Evolutionary conservation across 169 alveolate genomes (phyloP), one percentile per base, ranked within the genome.

Genomic region (Plasmodium vivax): DNA sequence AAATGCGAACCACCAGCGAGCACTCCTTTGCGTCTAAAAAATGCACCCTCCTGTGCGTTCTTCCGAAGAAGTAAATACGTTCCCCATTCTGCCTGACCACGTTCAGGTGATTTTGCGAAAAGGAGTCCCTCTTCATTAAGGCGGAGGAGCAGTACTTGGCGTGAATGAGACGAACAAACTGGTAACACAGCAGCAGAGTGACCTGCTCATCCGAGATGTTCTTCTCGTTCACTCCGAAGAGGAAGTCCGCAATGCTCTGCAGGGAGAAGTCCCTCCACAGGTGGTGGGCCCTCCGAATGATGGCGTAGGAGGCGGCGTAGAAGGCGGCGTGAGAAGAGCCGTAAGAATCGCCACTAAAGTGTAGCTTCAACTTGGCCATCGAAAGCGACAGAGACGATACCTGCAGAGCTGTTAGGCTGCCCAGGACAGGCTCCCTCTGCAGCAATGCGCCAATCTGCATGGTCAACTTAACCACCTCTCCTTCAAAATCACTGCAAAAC

Each of bases 191-290:
- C 32, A 90, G 54, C 36, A 90, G 27, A 23, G 79, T n/a, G 45
- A 80, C 91, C 54, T 74, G 58, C n/a, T 81, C 91, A 16, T 90
- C 91, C 19, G 41, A 10, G 36, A 90, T 71, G 51, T 90, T 90
- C 77, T 36, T 90, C 82, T 90, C 94, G 54, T 68, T 71, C 38
- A 80, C 73, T 12, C 92, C 82, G 83, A 58, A 81, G 3, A 90
- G 56, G 54, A 58, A 90, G n/a, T 90, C 94, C 8, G 94, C 94
- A 16, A 90, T 90, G 30, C 84, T 80, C 14, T 38, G 72, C 38
- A 90, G 77, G 19, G 94, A 90, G 45, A 90, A 90, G 16, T 90
- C 34, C 72, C 71, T 90, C 94, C 94, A 90, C 30, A 90, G n/a
- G 34, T 58, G 72, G 82, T 80, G 90, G 5, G 81, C 91, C 56